A percentile compares a stretch with the other conserved stretches of the same genome.
phyloP scores from a whole-genome alignment of 1,284 basidiomycete genomes.

The Sporisorium scitamineum region DNA sequence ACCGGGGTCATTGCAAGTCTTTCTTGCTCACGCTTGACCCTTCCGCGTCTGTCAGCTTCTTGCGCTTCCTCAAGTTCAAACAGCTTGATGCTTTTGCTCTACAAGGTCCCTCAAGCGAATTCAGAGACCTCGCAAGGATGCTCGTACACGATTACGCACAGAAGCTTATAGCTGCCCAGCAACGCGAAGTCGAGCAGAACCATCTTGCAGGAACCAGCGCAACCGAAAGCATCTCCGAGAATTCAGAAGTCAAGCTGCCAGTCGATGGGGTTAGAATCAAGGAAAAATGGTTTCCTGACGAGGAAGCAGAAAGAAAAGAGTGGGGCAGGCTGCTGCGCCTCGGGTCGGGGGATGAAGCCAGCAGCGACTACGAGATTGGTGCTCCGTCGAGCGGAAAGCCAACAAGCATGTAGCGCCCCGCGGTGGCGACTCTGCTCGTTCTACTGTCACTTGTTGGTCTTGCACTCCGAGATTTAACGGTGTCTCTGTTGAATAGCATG shows the following conservation, averaged over 20 bases:
- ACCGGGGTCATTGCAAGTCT: background rate
- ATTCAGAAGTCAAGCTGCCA: background rate
- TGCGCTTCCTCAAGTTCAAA: background rate
- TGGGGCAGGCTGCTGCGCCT: slow-evolving; percentile 9
- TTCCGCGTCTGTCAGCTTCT: background rate
- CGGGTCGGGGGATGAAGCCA: background rate
- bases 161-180: background rate
- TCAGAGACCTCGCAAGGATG: background rate
- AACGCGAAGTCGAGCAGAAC: background rate
- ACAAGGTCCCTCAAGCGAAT: background rate
- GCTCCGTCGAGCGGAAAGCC: background rate
- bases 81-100: background rate
- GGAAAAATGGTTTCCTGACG: background rate
- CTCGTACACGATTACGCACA: background rate
- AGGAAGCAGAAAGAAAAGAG: slow-evolving; percentile 4
- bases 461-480: too few species aligned
- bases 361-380: background rate
- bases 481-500: too few species aligned
- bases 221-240: too few species aligned
- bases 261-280: background rate
- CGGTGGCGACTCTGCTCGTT: too few species aligned
- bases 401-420: too few species aligned
- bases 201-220: background rate
- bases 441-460: too few species aligned
- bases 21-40: background rate